Base-by-base conservation (phyloP, 1,139 yeast genomes). In the Hyphopichia buzzinii region DNA sequence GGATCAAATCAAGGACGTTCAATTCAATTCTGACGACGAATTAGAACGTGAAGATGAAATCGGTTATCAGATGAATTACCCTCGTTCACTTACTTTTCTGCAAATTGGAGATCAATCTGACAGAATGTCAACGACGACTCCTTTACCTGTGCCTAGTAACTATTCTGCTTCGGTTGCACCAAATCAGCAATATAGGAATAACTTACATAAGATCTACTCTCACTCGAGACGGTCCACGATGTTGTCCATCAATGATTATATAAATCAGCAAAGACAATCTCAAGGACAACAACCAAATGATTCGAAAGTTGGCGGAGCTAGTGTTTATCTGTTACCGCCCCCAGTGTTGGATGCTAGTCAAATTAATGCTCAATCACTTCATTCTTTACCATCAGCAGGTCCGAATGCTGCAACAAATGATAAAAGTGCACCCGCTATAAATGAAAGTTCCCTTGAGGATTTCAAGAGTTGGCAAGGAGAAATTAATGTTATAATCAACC, bases 1-100 rank as follows among this genome's bases (percentile, higher is more conserved):
- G 90, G 84, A 80, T 50, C 89, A 82, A 53, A 78, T 84, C 37
- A 81, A 79, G 49, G 83, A 80, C 52, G 51, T 79, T 16, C 67
- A 60, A 26, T 59, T 56, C 39, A 40, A 47, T 14, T 56, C 62
- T 19, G 69, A 64, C 21, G 71, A 64, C 8, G 66, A 63, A 17
- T 49, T 50, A 33, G 44, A 48, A 30, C 50, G 52, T 6, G 49
- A 50, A 34, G 31, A 44, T 21, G 37, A 42, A 24, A 34, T 25
- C 44, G 41, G 30, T 42, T 25, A 31, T 19, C 22, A 32, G 8
- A 15, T 26, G 4, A 26, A 17, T 21, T 26, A 33, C 22, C 35
- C 41, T 16, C 59, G 55, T 33, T 64, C 72, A 1, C 74, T 72
- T 1, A 63, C 59, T 60, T 55, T 66, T 37, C 58, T 66, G 30